Conservation (phyloP, 305 asterid genomes). For the Solanum hybrid region DNA sequence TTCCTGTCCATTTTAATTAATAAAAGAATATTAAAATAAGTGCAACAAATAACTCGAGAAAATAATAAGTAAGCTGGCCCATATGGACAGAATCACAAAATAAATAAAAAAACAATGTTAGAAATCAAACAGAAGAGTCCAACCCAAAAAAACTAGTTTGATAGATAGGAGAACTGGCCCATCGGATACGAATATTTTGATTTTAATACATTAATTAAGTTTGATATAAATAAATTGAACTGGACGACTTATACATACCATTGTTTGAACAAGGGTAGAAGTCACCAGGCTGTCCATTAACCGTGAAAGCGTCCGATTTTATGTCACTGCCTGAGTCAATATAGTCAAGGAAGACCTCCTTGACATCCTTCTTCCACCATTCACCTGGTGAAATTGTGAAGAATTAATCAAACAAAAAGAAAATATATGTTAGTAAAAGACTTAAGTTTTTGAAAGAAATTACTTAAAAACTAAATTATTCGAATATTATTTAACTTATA, state of each 20-base stretch:
- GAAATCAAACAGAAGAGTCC: background rate
- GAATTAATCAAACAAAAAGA: background rate
- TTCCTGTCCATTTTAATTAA: background rate
- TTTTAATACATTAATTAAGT: no score
- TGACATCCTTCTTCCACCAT: background rate
- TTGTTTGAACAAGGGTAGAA: background rate
- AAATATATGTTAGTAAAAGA: background rate
- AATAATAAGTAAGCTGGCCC: background rate
- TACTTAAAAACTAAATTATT: background rate
- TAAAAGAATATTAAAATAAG: background rate
- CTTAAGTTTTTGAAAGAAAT: background rate
- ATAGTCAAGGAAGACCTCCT: background rate
- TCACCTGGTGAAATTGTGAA: background rate
- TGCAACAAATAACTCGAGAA: background rate
- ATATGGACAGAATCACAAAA: background rate
- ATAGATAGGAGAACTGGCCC: no score
- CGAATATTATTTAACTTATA: background rate
- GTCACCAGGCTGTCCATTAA: background rate
- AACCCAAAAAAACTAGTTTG: no score
- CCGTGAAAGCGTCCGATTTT: background rate
- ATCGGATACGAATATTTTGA: no score
- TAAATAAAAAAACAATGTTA: no score
- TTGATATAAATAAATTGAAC: background rate
- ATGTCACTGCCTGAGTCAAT: background rate
- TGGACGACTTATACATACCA: background rate